Evolutionary conservation across 495 filamentous ascomycete genomes (phyloP).

Genomic region (Aspergillus cristatus): DNA sequence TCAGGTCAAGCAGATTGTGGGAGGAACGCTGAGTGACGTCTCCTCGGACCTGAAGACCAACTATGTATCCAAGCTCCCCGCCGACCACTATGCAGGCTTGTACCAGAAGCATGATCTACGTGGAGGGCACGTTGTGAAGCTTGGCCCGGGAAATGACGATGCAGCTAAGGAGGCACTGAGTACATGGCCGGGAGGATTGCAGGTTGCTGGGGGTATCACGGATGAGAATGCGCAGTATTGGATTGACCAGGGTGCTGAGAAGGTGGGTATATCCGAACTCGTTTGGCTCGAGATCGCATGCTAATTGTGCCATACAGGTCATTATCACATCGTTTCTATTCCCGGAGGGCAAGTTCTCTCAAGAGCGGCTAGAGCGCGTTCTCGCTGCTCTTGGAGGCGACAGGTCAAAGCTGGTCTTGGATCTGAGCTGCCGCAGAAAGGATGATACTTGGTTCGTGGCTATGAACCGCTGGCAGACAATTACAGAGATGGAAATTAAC

Average conservation of each 20-base stretch:
- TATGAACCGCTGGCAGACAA: conserved; percentile 97
- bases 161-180: conserved; percentile 67
- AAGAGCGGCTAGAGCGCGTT: conserved; percentile 60
- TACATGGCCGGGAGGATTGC: conserved; percentile 67
- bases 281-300: conserved; percentile 7
- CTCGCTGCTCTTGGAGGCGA: conserved; percentile 61
- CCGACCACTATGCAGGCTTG: conserved; percentile 67
- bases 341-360: conserved; percentile 70
- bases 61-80: conserved; percentile 73
- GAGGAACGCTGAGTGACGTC: conserved; percentile 70
- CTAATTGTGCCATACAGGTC: conserved; percentile 49
- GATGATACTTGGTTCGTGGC: conserved; percentile 81
- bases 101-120: conserved; percentile 64
- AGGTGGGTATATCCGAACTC: conserved; percentile 47
- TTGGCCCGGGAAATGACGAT: conserved; percentile 76
- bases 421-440: conserved; percentile 76
- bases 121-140: conserved; percentile 92
- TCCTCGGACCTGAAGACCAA: conserved; percentile 72
- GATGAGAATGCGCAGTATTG: conserved; percentile 74
- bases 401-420: conserved; percentile 78
- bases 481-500: conserved; percentile 90
- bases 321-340: conserved; percentile 86
- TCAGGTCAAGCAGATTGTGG: conserved; percentile 96
- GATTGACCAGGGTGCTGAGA: conserved; percentile 82
- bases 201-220: conserved; percentile 87